Evolutionary conservation across 1,284 basidiomycete genomes (phyloP), one percentile per base, ranked within the genome.

Genomic region (Ganoderma lingzhi): DNA sequence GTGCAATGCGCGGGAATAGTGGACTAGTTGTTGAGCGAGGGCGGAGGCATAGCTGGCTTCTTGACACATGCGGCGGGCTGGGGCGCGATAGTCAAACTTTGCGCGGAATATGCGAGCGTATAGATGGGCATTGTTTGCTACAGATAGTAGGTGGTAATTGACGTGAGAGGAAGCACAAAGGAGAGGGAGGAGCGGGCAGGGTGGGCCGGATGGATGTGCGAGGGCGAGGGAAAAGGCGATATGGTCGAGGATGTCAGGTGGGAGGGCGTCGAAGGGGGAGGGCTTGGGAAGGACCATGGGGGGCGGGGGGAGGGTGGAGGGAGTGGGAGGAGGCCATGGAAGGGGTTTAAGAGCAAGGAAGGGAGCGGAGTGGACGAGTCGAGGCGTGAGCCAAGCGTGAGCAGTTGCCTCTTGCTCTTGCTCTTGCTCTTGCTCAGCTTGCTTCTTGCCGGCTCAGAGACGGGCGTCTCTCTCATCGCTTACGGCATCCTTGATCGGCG

Each of bases 51-150:
- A 81, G 12, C 71, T 62, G 28, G 81, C 77, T n/a, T 78, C 73
- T 0, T 82, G 80, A 8, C 78, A 77, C 64, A 91, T 83, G 37
- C 94, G 84, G 17, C 93, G 84, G 64, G 81, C 77, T 0, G 85
- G 83, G 0, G 92, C 87, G 6, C 81, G 81, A 14, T 74, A 70
- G 78, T 94, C 93, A 80, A 95, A 95, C 72, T 84, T 85, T 73
- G 80, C 73, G n/a, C 82, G 82, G 78, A 90, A 94, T 37, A 95
- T 84, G 51, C 82, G 78, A 0, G 89, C 84, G 75, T 90, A 91
- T 64, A 95, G 84, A 19, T 84, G 76, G 9, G 84, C 84, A 75
- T 91, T 92, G 39, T 80, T 74, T 8, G 69, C 60, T 55, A 77
- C 74, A 14, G 84, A 86, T 69, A 93, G 83, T 69, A 93, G 83